Evolutionary conservation across 2,329 filamentous ascomycete species (phyloP).

Genomic region (Arthrobotrys pseudoclavata): DNA sequence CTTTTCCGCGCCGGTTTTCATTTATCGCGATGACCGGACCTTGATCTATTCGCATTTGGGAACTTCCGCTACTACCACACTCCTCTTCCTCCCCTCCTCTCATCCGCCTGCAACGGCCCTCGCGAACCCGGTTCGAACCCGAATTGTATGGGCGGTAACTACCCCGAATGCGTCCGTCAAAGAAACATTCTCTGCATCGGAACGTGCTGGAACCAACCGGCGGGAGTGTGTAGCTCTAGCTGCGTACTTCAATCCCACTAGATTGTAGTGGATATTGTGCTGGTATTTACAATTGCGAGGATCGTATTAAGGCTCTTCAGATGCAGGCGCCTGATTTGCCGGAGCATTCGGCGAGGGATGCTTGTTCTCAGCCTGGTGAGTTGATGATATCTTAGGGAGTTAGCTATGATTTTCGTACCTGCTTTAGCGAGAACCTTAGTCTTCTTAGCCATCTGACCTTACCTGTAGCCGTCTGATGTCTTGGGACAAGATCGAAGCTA

Average conservation of each 20-base stretch:
- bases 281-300: neutral
- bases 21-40: too few relatives aligned
- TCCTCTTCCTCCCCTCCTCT: neutral
- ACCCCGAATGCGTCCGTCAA: neutral
- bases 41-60: too few relatives aligned
- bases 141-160: neutral
- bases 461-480: neutral
- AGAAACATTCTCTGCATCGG: neutral
- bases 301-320: neutral
- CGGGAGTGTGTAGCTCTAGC: neutral
- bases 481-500: neutral
- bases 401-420: too few relatives aligned
- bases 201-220: neutral
- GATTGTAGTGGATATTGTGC: constrained; percentile 1
- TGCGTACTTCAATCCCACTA: neutral
- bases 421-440: too few relatives aligned
- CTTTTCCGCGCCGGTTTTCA: too few relatives aligned
- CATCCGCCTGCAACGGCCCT: neutral
- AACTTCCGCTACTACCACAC: neutral
- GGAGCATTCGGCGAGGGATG: neutral
- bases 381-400: neutral
- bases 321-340: neutral
- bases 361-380: neutral
- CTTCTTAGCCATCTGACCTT: too few relatives aligned
- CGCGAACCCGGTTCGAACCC: neutral